Percentiles rank a stretch among this genome's conserved stretches.
phyloP scores from a whole-genome alignment of 2,329 filamentous ascomycete genomes.

The Penicillium sp. region DNA sequence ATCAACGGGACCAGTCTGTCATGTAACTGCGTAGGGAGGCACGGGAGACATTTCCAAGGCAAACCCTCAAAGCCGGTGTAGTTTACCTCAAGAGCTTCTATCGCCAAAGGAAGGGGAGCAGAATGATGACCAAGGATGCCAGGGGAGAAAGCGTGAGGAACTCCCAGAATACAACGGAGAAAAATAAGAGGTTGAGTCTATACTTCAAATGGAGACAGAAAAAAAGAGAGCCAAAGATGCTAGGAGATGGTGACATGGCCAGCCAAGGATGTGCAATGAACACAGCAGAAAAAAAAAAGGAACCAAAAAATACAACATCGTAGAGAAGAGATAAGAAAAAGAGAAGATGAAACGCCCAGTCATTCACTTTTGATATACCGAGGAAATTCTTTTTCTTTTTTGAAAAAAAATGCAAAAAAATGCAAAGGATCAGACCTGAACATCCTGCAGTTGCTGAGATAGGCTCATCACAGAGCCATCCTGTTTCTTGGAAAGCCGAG shows the following conservation, averaged over 20 bases:
- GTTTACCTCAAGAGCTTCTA: too few species aligned
- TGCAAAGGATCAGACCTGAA: slow-evolving; percentile 14
- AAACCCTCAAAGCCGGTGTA: too few species aligned
- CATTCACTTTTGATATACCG: not conserved
- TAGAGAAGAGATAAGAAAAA: not conserved
- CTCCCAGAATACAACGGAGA: not conserved
- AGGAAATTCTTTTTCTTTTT: not conserved
- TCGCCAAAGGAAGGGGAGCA: too few species aligned
- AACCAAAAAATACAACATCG: not conserved
- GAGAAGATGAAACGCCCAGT: not conserved
- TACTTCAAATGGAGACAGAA: not conserved
- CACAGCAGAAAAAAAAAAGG: not conserved
- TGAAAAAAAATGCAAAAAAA: not conserved
- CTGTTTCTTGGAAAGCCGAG: slow-evolving; percentile 21
- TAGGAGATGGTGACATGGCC: not conserved
- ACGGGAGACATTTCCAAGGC: too few species aligned
- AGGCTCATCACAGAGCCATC: slow-evolving; percentile 12
- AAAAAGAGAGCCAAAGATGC: not conserved
- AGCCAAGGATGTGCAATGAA: not conserved
- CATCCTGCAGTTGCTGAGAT: slow-evolving; percentile 20
- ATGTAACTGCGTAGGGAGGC: too few species aligned
- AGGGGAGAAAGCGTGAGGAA: not conserved
- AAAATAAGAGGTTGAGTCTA: not conserved
- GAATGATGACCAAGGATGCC: too few species aligned
- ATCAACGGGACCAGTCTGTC: too few species aligned